phyloP scores from a whole-genome alignment of 345 rosid species.

The Eutrema yunnanense region DNA sequence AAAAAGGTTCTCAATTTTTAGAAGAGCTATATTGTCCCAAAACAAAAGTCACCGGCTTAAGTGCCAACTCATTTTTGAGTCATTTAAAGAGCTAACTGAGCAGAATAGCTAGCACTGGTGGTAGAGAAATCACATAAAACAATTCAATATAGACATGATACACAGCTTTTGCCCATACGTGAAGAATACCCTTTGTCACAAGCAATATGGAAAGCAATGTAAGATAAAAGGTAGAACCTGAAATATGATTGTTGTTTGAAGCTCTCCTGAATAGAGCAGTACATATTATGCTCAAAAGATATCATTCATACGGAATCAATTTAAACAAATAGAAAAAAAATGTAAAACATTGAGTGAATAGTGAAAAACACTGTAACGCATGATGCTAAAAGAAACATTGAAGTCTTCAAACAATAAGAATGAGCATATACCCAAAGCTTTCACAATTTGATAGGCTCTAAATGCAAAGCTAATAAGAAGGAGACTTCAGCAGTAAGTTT shows the following conservation, averaged over 20 bases:
- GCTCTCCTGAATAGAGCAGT: neutral
- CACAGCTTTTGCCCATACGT: neutral
- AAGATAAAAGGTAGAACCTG: neutral
- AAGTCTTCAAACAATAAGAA: neutral
- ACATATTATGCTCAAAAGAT: neutral
- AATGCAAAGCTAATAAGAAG: neutral
- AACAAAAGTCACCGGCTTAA: neutral
- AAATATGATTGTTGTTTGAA: neutral
- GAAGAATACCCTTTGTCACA: neutral
- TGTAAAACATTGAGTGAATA: neutral
- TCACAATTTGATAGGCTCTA: neutral
- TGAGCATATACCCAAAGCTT: neutral
- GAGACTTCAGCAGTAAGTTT: neutral
- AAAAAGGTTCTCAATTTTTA: neutral
- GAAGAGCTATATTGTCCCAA: neutral
- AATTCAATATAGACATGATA: neutral
- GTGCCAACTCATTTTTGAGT: neutral
- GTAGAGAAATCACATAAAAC: neutral
- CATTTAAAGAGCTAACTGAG: neutral
- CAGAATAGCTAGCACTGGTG: neutral
- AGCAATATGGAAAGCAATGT: neutral
- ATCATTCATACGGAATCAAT: neutral
- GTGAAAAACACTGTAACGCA: neutral
- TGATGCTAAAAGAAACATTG: neutral
- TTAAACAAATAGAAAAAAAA: neutral